These are phyloP conservation scores for Suillus americanus DNA, from an alignment of 768 basidiomycete species.

Conservation along the genomic window DNA sequence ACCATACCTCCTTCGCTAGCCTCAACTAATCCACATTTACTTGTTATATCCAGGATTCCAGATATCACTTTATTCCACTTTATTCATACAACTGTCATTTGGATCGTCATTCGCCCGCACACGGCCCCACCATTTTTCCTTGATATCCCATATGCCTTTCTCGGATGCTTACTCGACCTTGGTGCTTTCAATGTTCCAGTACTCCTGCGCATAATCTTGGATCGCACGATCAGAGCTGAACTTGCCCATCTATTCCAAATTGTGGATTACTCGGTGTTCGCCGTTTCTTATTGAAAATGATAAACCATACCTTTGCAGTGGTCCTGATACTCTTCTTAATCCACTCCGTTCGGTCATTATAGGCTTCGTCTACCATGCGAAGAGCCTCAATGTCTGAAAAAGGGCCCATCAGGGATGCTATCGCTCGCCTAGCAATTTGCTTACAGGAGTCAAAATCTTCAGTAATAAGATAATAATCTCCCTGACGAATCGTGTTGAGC, in stretches of 20 bases:
- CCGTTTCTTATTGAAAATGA: neutral
- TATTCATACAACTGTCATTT: conserved; percentile 10
- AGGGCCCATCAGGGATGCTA: neutral
- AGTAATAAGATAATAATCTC: conserved; percentile 77
- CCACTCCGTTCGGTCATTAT: conserved; percentile 83
- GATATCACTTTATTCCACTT: conserved; percentile 8
- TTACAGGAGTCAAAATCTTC: conserved; percentile 94
- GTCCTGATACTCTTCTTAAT: conserved; percentile 87
- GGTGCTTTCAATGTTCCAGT: conserved; percentile 71
- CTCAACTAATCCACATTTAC: conserved; percentile 13
- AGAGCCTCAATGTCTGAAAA: conserved; percentile 74
- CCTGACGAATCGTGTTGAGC: conserved; percentile 72
- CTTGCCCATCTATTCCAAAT: conserved; percentile 76
- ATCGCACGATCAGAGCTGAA: conserved; percentile 96
- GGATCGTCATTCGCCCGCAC: conserved; percentile 3
- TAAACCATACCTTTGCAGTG: conserved; percentile 58
- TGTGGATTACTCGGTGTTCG: conserved; percentile 8
- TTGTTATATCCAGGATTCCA: conserved; percentile 17
- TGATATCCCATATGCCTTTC: neutral
- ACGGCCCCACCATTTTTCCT: neutral
- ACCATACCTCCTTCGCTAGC: conserved; percentile 13
- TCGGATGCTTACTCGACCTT: conserved; percentile 25
- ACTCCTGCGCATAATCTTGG: conserved; percentile 87
- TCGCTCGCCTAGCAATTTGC: conserved; percentile 21
- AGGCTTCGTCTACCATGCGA: conserved; percentile 86